Evolutionary conservation across 2,329 filamentous ascomycete species (phyloP), one percentile per base, ranked within the genome.

Genomic region (Fusarium mangiferae): DNA sequence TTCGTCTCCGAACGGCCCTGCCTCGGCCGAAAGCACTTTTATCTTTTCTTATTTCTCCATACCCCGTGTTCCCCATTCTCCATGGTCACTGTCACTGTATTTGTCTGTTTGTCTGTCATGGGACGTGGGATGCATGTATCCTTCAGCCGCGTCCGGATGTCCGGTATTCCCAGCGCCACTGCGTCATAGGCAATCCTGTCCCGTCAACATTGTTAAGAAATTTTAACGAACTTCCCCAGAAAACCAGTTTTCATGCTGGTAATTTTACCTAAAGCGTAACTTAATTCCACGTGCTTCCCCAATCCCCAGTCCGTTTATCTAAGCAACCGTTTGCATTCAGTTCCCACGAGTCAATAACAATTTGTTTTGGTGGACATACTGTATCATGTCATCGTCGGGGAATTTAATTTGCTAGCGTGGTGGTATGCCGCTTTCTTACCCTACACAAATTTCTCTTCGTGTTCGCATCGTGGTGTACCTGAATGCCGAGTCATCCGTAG

Each of bases 1-100:
- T 58, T 57, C n/a, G 30, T 41, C 13, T 59, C 72, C 72, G 65
- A 66, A 30, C 72, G 72, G 72, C 51, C 72, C 72, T 75, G 58
- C 72, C 42, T 75, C 72, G 72, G 72, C 51, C 72, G 64, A 72
- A 74, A 70, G 22, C 18, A 22, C 8, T 36, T 30, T 48, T 45
- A 58, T 48, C 39, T 52, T 35, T 42, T 33, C 30, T n/a, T 65
- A 18, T 39, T 60, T 46, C 56, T 52, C 56, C 62, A 67, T 24
- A 33, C 54, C 64, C 71, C 60, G 12, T 46, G 17, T 36, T 62
- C 72, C 56, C 72, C 70, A 48, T 38, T 39, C n/a, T 15, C 39
- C 17, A 35, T 26, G 3, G 48, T 20, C 6, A 52, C 48, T 51
- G 48, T 48, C 26, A 11, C 3, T 42, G n/a, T 18, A 15, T 2